A percentile compares a stretch with the other conserved stretches of the same genome.
Evolutionary conservation across 2,329 filamentous ascomycete species (phyloP).

Genomic region (Monosporascus cannonballus): DNA sequence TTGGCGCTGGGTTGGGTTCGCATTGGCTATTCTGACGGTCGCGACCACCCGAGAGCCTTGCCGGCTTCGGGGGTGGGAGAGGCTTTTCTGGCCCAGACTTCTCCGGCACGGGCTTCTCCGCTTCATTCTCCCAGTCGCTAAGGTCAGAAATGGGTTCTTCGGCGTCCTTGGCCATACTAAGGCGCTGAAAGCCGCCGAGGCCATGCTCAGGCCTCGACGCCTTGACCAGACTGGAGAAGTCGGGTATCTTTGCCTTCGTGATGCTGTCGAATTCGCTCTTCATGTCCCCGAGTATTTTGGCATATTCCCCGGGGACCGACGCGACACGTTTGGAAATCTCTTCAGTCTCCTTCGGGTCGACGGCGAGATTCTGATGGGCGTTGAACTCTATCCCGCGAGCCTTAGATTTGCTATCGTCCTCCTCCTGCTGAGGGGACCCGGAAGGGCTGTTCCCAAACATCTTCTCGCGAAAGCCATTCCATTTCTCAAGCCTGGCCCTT

Average conservation of each 20-base stretch:
- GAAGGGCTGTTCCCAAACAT: conserved; percentile 33
- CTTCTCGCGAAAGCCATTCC: conserved; percentile 60
- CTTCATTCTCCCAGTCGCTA: conserved; percentile 47
- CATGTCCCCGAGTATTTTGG: conserved; percentile 35
- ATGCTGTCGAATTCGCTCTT: conserved; percentile 32
- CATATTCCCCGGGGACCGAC: conserved; percentile 35
- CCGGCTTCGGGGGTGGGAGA: conserved; percentile 6
- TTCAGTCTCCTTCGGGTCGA: conserved; percentile 28
- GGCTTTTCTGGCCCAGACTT: conserved; percentile 5
- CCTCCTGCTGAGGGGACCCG: conserved; percentile 14
- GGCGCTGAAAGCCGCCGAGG: conserved; percentile 2
- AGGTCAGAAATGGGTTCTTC: conserved; percentile 40
- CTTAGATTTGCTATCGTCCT: conserved; percentile 22
- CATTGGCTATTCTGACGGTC: not conserved
- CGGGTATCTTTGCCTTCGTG: conserved; percentile 18
- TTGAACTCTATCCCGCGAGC: conserved; percentile 50
- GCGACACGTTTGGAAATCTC: conserved; percentile 6
- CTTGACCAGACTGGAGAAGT: conserved; percentile 21
- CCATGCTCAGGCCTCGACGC: conserved; percentile 8
- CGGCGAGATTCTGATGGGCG: conserved; percentile 42
- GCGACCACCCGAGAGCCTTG: conserved; percentile 1
- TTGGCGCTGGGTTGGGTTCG: not conserved
- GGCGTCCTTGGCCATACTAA: conserved; percentile 1
- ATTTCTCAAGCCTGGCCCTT: conserved; percentile 61
- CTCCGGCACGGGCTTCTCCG: conserved; percentile 5